phyloP scores from a whole-genome alignment of 169 alveolate species.

The Plasmodium cynomolgi region DNA sequence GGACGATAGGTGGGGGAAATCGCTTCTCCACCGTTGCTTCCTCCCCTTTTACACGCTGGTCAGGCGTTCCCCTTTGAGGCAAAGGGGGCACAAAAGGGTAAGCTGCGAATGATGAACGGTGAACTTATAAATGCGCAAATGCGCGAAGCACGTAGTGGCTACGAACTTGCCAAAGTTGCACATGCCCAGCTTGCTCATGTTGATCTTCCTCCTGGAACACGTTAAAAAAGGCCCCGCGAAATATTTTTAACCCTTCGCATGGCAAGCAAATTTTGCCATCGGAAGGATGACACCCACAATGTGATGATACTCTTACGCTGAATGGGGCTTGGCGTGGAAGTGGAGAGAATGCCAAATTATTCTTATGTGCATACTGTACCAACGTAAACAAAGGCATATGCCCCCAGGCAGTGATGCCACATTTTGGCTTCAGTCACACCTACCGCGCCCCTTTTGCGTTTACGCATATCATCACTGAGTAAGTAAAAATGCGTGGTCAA shows the following conservation, averaged over 20 bases:
- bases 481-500: neutral
- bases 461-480: neutral
- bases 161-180: neutral
- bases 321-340: neutral
- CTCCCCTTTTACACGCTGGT: neutral
- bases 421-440: neutral
- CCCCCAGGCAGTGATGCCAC: neutral
- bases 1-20: neutral
- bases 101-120: neutral
- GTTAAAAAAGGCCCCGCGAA: neutral
- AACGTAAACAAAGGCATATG: neutral
- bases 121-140: neutral
- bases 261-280: neutral
- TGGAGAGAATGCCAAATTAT: neutral
- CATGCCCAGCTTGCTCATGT: neutral
- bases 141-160: neutral
- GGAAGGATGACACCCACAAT: neutral
- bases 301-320: neutral
- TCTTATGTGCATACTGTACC: neutral
- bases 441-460: neutral
- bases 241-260: neutral
- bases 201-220: neutral
- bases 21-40: neutral
- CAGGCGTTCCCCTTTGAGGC: neutral
- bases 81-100: neutral